Base-by-base conservation (phyloP, 768 basidiomycete species). In the Tricholoma bakamatsutake region DNA sequence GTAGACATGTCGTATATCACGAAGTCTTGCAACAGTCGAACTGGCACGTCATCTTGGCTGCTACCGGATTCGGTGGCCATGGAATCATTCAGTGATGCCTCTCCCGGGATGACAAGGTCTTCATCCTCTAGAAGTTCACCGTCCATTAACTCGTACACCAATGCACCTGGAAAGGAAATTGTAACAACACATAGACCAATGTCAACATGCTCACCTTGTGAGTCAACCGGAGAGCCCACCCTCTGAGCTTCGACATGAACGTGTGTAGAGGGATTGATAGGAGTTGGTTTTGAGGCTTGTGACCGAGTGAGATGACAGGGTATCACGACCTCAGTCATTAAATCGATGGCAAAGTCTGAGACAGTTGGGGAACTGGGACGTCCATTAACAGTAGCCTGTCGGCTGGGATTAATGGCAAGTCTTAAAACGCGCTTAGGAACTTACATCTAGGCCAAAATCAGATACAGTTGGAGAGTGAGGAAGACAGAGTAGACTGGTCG, bases 1-100 rank as follows among this genome's bases (percentile, higher is more conserved):
- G 75, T 74, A 1, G 63, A 56, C 11, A 58, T 30, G 12, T 81
- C 67, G 53, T 84, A 87, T 31, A 88, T 68, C 0, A 71, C 63
- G 60, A 87, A 88, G 55, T 83, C 70, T 0, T 72, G 67, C 8
- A 89, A 71, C 0, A 76, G 59, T 6, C 87, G 80, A 43, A 89
- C 71, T 12, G 87, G 87, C 31, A 85, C 59, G 7, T 73, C 71
- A 6, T 65, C 62, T 15, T 74, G 73, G 33, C 66, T 64, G 39
- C 68, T 72, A 49, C 61, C 59, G 52, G 42, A 48, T 31, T 37
- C 57, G 50, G 57, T 69, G 5, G 52, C 47, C 37, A 39, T 34
- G 21, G 52, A 56, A 0, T 67, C 66, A 6, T 59, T 55, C 3
- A 58, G 56, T 27, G 60, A 54, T 1, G 67, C 69, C 67, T 83